Evolutionary conservation across 345 rosid genomes (phyloP), one percentile per base, ranked within the genome.

Genomic region (Salix udensis): DNA sequence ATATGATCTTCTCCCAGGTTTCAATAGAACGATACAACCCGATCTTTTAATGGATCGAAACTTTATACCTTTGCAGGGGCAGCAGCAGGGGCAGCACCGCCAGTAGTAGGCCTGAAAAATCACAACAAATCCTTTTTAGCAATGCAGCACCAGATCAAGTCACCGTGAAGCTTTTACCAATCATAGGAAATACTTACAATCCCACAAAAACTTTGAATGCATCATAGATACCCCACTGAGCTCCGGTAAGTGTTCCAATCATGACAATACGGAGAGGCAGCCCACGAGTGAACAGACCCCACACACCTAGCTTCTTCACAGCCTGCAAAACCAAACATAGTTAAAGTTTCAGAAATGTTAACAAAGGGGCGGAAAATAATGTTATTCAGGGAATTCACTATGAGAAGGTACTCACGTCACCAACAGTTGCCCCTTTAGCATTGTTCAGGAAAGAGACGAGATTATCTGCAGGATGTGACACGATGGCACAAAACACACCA

Each of bases 171-270:
- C 24, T 6, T 40, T 64, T 4, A 36, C 65, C 65, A 52, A 67
- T 16, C 28, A 18, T 11, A 5, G 30, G 68, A 26, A 78, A 69
- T 72, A 87, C 98, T 92, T 84, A 96, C 98, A 96, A 88, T 86
- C 99, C 99, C 75, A 96, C 98, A 53, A 88, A 92, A 26, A 96
- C 98, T 88, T 96, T 96, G 89, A 96, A 92, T 62, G 98, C 94
- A 83, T 96, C 99, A 73, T 96, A 96, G 74, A 96, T 78, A 46
- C 91, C 97, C 99, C 99, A 96, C 60, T 96, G 99, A 14, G 98
- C 97, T 69, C 97, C 98, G 0, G 98, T 96, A 71, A 96, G 92
- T 36, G 99, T 92, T 74, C 99, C 99, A 8, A 96, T 96, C 99
- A 96, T 96, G 83, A 92, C 97, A 80, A 94, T 96, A 79, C 98